Evolutionary conservation across 257 asterid species (phyloP).

Genomic region (Scutellaria galericulata): DNA sequence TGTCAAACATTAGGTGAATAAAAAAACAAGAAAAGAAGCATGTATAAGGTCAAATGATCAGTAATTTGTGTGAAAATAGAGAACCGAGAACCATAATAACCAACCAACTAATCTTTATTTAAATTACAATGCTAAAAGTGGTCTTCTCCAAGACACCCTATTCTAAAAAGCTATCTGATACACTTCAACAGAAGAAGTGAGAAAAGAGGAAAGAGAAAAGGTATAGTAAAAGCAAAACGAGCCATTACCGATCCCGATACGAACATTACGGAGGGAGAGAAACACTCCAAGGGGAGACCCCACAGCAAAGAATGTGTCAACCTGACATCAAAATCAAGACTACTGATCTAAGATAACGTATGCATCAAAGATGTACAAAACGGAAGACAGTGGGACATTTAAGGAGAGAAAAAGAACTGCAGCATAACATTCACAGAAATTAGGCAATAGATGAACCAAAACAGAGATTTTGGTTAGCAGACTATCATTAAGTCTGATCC

Average conservation of each 20-base stretch:
- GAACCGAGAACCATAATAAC: background rate
- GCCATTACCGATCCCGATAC: conserved; percentile 86
- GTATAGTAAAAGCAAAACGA: conserved; percentile 13
- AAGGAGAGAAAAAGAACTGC: conserved; percentile 2
- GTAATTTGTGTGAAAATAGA: conserved; percentile 6
- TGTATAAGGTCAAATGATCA: conserved; percentile 22
- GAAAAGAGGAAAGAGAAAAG: conserved; percentile 22
- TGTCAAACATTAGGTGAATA: conserved; percentile 4
- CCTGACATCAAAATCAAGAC: conserved; percentile 56
- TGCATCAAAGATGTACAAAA: conserved; percentile 7
- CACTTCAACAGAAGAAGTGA: conserved; percentile 14
- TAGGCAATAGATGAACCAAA: background rate
- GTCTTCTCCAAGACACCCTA: background rate
- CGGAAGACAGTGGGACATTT: background rate
- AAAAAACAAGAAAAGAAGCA: conserved; percentile 4
- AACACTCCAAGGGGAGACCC: conserved; percentile 99
- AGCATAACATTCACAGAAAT: background rate
- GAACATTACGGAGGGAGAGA: conserved; percentile 93
- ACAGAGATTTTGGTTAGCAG: background rate
- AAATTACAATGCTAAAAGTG: background rate
- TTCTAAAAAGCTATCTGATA: conserved; percentile 1
- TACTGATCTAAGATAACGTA: conserved; percentile 28
- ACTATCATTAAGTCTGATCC: conserved; percentile 1
- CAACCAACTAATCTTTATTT: conserved; percentile 7
- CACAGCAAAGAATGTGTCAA: conserved; percentile 92